phyloP scores from a whole-genome alignment of 2,329 filamentous ascomycete genomes.

The Stromatinia cepivora region DNA sequence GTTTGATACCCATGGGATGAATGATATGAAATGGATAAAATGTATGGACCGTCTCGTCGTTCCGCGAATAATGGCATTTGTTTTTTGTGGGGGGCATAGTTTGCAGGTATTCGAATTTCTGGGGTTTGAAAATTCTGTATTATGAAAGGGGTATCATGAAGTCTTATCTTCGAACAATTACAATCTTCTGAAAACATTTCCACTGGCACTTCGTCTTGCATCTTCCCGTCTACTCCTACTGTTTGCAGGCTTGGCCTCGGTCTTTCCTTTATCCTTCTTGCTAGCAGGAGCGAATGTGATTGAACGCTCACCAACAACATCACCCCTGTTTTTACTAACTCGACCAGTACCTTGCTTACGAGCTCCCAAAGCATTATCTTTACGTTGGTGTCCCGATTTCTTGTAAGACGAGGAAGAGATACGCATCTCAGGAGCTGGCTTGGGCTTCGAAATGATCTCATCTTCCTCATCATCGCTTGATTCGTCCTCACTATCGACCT shows the following conservation, averaged over 20 bases:
- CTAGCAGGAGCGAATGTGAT: slow-evolving; percentile 70
- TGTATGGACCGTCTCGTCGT: neutral
- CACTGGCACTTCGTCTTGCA: slow-evolving; percentile 69
- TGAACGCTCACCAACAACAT: slow-evolving; percentile 62
- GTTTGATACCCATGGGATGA: slow-evolving; percentile 13
- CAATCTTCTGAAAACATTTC: slow-evolving; percentile 71
- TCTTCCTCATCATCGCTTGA: slow-evolving; percentile 49
- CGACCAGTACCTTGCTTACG: slow-evolving; percentile 54
- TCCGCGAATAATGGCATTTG: slow-evolving; percentile 1
- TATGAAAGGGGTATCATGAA: slow-evolving; percentile 24
- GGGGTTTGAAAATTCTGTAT: slow-evolving; percentile 13
- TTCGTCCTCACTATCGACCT: slow-evolving; percentile 40
- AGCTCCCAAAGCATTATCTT: slow-evolving; percentile 57
- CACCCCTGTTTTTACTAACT: slow-evolving; percentile 48
- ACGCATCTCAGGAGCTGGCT: slow-evolving; percentile 53
- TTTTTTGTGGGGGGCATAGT: neutral
- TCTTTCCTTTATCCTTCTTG: slow-evolving; percentile 50
- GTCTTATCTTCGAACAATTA: slow-evolving; percentile 40
- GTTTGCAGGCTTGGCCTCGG: slow-evolving; percentile 25
- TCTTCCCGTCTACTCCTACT: slow-evolving; percentile 40
- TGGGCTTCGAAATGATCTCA: slow-evolving; percentile 40
- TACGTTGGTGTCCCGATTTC: slow-evolving; percentile 53
- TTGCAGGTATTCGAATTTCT: slow-evolving; percentile 10
- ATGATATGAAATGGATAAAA: slow-evolving; percentile 5
- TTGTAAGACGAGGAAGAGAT: slow-evolving; percentile 69